These are phyloP conservation scores for Cyclotella atomus DNA, from an alignment of 108 stramenopile genomes.

Conservation along the genomic window DNA sequence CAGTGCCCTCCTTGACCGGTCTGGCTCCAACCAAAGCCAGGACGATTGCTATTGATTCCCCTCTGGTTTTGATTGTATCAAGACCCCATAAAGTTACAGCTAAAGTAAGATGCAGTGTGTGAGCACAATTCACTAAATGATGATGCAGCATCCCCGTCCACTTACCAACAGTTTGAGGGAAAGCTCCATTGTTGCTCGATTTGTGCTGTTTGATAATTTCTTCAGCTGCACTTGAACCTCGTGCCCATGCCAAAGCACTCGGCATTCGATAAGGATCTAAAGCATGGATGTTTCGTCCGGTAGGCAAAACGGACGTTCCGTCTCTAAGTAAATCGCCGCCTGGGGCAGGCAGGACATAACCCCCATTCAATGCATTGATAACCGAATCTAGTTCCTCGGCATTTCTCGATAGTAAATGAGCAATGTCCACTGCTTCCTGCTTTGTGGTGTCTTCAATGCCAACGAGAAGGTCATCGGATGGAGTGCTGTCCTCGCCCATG, in stretches of 20 bases:
- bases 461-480: neutral
- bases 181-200: conserved; percentile 59
- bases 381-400: conserved; percentile 76
- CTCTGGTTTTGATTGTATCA: conserved; percentile 84
- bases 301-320: conserved; percentile 80
- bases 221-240: conserved; percentile 73
- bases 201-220: conserved; percentile 80
- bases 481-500: conserved; percentile 15
- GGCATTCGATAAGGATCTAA: conserved; percentile 90
- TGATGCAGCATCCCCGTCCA: too few relatives aligned
- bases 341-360: conserved; percentile 71
- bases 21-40: conserved; percentile 82
- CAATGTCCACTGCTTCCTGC: conserved; percentile 64
- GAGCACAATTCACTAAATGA: too few relatives aligned
- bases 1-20: conserved; percentile 83
- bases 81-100: conserved; percentile 88
- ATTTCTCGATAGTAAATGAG: conserved; percentile 55
- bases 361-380: conserved; percentile 69
- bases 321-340: conserved; percentile 84
- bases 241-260: conserved; percentile 72
- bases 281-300: conserved; percentile 86
- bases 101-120: neutral
- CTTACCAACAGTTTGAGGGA: conserved; percentile 69
- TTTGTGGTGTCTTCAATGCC: conserved; percentile 16
- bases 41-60: conserved; percentile 88